Percentiles rank a stretch among this genome's conserved stretches.
Evolutionary conservation across 2,329 filamentous ascomycete species (phyloP).

Genomic region (Aspergillus texensis): DNA sequence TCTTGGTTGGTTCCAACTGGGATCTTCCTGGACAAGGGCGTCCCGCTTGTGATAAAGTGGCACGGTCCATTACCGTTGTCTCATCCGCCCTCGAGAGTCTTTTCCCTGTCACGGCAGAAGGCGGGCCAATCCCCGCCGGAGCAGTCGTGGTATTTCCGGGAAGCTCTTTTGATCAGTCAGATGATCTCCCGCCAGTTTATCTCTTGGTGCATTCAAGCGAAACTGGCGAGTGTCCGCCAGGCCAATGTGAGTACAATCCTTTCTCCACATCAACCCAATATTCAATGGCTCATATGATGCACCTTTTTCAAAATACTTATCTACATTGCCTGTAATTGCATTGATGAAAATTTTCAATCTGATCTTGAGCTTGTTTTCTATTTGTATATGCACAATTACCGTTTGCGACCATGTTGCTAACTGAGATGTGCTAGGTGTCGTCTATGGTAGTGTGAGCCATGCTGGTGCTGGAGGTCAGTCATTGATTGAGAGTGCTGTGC

Average conservation of each 20-base stretch:
- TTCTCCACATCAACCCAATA: slow-evolving; percentile 9
- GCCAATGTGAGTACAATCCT: slow-evolving; percentile 76
- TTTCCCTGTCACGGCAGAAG: slow-evolving; percentile 74
- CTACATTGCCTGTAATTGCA: slow-evolving; percentile 98
- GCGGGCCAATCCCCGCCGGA: slow-evolving; percentile 73
- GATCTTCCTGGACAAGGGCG: slow-evolving; percentile 34
- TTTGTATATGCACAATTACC: slow-evolving; percentile 23
- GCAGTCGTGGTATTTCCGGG: slow-evolving; percentile 49
- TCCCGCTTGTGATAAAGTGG: slow-evolving; percentile 45
- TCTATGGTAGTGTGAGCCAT: slow-evolving; percentile 57
- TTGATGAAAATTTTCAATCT: slow-evolving; percentile 88
- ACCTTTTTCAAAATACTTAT: slow-evolving; percentile 74
- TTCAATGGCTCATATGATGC: slow-evolving; percentile 73
- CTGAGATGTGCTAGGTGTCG: slow-evolving; percentile 51
- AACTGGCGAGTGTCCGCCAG: slow-evolving; percentile 83
- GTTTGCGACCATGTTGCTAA: slow-evolving; percentile 38
- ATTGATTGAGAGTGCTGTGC: slow-evolving; percentile 42
- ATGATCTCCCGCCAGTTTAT: slow-evolving; percentile 54
- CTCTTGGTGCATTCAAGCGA: slow-evolving; percentile 80
- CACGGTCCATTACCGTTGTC: slow-evolving; percentile 69
- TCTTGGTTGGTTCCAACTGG: slow-evolving; percentile 41
- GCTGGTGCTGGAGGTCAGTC: slow-evolving; percentile 40
- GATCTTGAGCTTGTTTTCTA: slow-evolving; percentile 57
- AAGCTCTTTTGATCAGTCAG: slow-evolving; percentile 30
- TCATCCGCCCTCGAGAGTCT: slow-evolving; percentile 65